These are phyloP conservation scores for Rhizopus microsporus DNA, from an alignment of 371 early-diverging fungal species.

Conservation along the genomic window DNA sequence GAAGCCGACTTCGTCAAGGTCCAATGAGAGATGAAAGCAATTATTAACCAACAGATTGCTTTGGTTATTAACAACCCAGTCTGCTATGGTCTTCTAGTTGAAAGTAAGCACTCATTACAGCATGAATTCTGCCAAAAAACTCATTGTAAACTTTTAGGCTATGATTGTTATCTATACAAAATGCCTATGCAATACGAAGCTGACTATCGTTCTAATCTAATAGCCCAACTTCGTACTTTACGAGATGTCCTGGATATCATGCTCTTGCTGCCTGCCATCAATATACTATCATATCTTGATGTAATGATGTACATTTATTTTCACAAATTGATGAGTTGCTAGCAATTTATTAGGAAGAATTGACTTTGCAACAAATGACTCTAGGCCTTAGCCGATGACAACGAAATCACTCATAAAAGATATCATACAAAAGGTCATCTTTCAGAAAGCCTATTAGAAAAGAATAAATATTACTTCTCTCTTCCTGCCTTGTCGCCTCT, in stretches of 20 bases:
- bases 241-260: conserved; percentile 10
- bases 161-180: conserved; percentile 10
- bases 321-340: conserved; percentile 10
- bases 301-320: conserved; percentile 11
- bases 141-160: conserved; percentile 15
- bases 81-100: conserved; percentile 7
- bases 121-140: conserved; percentile 11
- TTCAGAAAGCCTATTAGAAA: conserved; percentile 14
- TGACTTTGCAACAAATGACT: conserved; percentile 4
- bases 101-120: conserved; percentile 11
- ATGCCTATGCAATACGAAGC: conserved; percentile 11
- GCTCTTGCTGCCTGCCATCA: conserved; percentile 11
- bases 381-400: conserved; percentile 12
- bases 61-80: conserved; percentile 1
- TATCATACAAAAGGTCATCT: conserved; percentile 10
- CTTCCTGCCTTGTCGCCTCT: conserved; percentile 10
- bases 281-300: conserved; percentile 13
- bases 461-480: conserved; percentile 11
- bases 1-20: conserved; percentile 7
- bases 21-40: conserved; percentile 10
- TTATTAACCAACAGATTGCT: conserved; percentile 9
- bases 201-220: conserved; percentile 13
- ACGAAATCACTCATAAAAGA: conserved; percentile 7
- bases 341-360: conserved; percentile 15
- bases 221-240: conserved; percentile 14